A percentile compares a stretch with the other conserved stretches of the same genome.
Evolutionary conservation across 1,284 basidiomycete genomes (phyloP).

Genomic region (Rhizoctonia solani): DNA sequence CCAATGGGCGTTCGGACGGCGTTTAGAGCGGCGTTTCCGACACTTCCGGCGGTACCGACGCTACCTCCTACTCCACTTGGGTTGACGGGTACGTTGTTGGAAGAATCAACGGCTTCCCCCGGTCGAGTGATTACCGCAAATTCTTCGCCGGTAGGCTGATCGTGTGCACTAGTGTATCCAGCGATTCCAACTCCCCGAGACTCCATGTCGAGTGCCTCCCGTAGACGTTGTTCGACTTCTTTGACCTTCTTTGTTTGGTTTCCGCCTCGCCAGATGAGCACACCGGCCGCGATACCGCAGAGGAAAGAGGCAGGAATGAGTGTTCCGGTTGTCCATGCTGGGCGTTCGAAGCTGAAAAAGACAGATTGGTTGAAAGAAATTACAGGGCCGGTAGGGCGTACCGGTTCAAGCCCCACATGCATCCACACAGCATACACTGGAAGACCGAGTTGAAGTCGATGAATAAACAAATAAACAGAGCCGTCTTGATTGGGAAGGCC

Average conservation of each 20-base stretch:
- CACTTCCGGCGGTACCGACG: neutral
- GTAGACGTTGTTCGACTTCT: conserved; percentile 71
- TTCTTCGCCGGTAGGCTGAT: conserved; percentile 28
- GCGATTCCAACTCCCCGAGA: conserved; percentile 31
- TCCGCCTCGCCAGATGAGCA: conserved; percentile 80
- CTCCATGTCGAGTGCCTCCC: conserved; percentile 64
- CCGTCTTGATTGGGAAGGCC: conserved; percentile 80
- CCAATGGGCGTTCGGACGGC: conserved; percentile 5
- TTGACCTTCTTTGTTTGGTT: conserved; percentile 76
- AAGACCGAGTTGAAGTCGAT: conserved; percentile 84
- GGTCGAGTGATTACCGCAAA: conserved; percentile 23
- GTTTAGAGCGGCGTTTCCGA: neutral
- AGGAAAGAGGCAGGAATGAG: conserved; percentile 79
- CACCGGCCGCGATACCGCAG: conserved; percentile 77
- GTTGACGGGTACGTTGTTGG: neutral
- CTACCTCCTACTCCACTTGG: neutral
- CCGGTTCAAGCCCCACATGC: conserved; percentile 79
- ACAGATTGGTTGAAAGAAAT: neutral
- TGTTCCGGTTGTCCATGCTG: conserved; percentile 58
- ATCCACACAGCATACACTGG: conserved; percentile 75
- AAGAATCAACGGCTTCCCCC: neutral
- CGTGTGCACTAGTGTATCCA: conserved; percentile 22
- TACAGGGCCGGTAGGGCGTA: neutral
- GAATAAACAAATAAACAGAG: conserved; percentile 64
- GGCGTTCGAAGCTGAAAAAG: conserved; percentile 45